Evolutionary conservation across 306 rosid species (phyloP).

Genomic region (Quercus bicolor): DNA sequence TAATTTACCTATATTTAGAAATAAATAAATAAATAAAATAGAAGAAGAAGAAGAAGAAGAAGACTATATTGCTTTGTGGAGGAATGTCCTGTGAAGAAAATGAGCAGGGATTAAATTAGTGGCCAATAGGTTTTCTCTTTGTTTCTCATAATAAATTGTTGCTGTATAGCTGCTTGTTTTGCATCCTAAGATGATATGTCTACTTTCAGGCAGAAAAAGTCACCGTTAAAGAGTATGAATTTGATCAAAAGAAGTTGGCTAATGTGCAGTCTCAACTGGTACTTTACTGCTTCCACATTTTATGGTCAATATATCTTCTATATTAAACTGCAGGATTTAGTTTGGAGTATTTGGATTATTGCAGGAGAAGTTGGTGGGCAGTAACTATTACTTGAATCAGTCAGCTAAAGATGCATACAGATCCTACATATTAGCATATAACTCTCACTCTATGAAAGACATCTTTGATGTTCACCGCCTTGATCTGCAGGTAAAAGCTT

Average conservation of each 20-base stretch:
- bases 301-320: too few species aligned
- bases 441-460: conserved; percentile 94
- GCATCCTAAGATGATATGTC: neutral
- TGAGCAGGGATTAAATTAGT: neutral
- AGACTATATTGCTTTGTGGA: too few species aligned
- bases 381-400: conserved; percentile 64
- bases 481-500: conserved; percentile 64
- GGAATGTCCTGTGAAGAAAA: neutral
- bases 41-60: too few species aligned
- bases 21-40: too few species aligned
- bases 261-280: too few species aligned
- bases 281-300: too few species aligned
- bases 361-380: conserved; percentile 83
- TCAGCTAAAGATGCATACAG: conserved; percentile 90
- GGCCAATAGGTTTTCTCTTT: neutral
- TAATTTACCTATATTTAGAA: too few species aligned
- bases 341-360: neutral
- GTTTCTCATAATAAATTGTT: neutral
- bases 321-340: too few species aligned
- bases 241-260: neutral
- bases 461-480: conserved; percentile 87
- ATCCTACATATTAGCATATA: conserved; percentile 75
- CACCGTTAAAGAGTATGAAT: conserved; percentile 76
- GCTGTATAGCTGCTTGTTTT: neutral
- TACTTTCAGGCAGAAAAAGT: conserved; percentile 78